These are phyloP conservation scores for Paracoccidioides lutzii DNA, from an alignment of 2,329 filamentous ascomycete genomes.

Conservation along the genomic window DNA sequence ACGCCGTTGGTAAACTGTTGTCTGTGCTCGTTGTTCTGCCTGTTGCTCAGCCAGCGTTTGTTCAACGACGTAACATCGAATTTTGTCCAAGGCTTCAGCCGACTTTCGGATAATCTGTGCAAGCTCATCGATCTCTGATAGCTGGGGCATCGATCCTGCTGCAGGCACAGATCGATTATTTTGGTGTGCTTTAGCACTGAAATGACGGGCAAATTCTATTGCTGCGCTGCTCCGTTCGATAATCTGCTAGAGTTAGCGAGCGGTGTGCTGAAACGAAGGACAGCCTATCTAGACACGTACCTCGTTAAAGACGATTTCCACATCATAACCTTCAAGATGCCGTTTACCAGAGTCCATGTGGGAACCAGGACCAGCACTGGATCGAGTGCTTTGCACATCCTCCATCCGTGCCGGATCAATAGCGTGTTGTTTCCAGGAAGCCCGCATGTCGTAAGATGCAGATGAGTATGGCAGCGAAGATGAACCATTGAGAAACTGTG, in stretches of 20 bases:
- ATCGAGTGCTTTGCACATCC: slow-evolving; percentile 22
- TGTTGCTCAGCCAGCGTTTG: slow-evolving; percentile 4
- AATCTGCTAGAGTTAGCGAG: slow-evolving; percentile 23
- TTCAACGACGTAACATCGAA: slow-evolving; percentile 43
- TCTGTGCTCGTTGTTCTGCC: slow-evolving; percentile 12
- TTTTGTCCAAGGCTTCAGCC: slow-evolving; percentile 41
- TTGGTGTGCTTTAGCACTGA: slow-evolving; percentile 31
- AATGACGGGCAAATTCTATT: slow-evolving; percentile 34
- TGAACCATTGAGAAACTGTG: slow-evolving; percentile 7
- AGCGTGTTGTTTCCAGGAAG: slow-evolving; percentile 18
- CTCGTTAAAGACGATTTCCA: slow-evolving; percentile 39
- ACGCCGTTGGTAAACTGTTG: slow-evolving; percentile 22
- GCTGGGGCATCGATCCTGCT: slow-evolving; percentile 30
- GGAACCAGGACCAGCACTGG: slow-evolving; percentile 16
- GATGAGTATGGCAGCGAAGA: slow-evolving; percentile 22
- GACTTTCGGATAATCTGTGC: slow-evolving; percentile 33
- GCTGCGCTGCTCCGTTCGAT: slow-evolving; percentile 32
- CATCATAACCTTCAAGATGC: slow-evolving; percentile 50
- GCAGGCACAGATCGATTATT: slow-evolving; percentile 33
- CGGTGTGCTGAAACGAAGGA: not conserved
- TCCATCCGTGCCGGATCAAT: slow-evolving; percentile 20
- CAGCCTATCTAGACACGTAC: slow-evolving; percentile 19
- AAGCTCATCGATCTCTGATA: slow-evolving; percentile 36
- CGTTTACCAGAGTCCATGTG: slow-evolving; percentile 44
- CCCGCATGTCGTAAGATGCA: slow-evolving; percentile 21